These are phyloP conservation scores for Agaricus blazei DNA, from an alignment of 768 basidiomycete genomes.

Conservation along the genomic window DNA sequence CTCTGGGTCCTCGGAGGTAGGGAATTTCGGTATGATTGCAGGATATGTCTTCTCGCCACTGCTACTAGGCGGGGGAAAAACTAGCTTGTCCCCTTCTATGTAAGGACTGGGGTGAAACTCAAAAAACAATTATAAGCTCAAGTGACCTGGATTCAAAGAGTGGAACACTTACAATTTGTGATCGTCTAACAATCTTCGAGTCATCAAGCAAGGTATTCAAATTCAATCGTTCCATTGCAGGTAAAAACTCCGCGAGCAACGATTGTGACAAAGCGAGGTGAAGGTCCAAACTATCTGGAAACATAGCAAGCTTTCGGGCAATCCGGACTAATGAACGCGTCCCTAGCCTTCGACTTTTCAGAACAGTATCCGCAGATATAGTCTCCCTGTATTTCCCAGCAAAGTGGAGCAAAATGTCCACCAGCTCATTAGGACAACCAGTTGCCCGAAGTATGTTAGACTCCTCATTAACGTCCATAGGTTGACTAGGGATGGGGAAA, in stretches of 20 bases:
- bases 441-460: constrained; percentile 40
- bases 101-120: constrained; percentile 48
- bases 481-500: constrained; percentile 54
- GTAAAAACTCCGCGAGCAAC: constrained; percentile 57
- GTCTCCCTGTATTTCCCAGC: constrained; percentile 54
- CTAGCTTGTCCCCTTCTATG: constrained; percentile 29
- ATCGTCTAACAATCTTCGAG: constrained; percentile 36
- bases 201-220: constrained; percentile 48
- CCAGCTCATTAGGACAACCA: constrained; percentile 35
- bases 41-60: constrained; percentile 23
- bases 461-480: constrained; percentile 55
- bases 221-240: constrained; percentile 51
- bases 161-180: constrained; percentile 32
- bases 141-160: background rate
- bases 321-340: constrained; percentile 56
- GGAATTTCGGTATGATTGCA: constrained; percentile 44
- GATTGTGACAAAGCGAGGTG: constrained; percentile 42
- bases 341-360: constrained; percentile 61
- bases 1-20: constrained; percentile 42
- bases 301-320: constrained; percentile 41
- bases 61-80: constrained; percentile 42
- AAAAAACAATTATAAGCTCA: constrained; percentile 6
- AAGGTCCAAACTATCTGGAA: constrained; percentile 41
- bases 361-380: constrained; percentile 49
- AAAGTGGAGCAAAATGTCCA: constrained; percentile 42